These are phyloP conservation scores for Mentha longifolia DNA, from an alignment of 257 asterid species.

Conservation along the genomic window DNA sequence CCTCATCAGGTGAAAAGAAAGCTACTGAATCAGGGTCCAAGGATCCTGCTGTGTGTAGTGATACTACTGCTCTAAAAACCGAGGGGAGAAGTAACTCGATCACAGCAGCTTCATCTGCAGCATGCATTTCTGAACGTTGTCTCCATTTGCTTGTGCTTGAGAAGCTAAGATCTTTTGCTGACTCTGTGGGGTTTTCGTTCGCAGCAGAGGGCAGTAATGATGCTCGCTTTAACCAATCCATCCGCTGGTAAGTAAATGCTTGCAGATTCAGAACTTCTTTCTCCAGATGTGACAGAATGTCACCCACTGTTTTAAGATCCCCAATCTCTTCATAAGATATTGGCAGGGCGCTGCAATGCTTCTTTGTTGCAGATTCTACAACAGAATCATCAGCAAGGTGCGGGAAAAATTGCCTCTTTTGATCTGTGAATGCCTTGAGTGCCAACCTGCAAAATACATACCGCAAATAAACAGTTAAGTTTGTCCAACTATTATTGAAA, in stretches of 20 bases:
- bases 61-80: constrained; percentile 76
- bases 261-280: constrained; percentile 74
- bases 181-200: constrained; percentile 54
- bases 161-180: constrained; percentile 62
- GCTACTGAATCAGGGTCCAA: constrained; percentile 86
- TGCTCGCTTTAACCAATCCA: constrained; percentile 91
- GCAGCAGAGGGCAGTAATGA: constrained; percentile 60
- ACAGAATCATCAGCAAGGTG: constrained; percentile 69
- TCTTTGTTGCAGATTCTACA: constrained; percentile 64
- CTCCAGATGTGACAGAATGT: constrained; percentile 63
- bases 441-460: constrained; percentile 68
- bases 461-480: neutral
- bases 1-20: constrained; percentile 96
- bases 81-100: constrained; percentile 77
- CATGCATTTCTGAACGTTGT: constrained; percentile 55
- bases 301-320: constrained; percentile 63
- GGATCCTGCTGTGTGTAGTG: constrained; percentile 89
- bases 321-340: constrained; percentile 54
- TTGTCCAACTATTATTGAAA: neutral
- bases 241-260: constrained; percentile 69
- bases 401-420: constrained; percentile 83
- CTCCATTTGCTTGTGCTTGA: constrained; percentile 60
- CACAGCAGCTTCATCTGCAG: constrained; percentile 71
- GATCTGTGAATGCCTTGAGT: constrained; percentile 89
- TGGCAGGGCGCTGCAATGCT: constrained; percentile 54